These are phyloP conservation scores for Cutaneotrichosporon curvatum DNA, from an alignment of 1,284 basidiomycete genomes.

Conservation along the genomic window DNA sequence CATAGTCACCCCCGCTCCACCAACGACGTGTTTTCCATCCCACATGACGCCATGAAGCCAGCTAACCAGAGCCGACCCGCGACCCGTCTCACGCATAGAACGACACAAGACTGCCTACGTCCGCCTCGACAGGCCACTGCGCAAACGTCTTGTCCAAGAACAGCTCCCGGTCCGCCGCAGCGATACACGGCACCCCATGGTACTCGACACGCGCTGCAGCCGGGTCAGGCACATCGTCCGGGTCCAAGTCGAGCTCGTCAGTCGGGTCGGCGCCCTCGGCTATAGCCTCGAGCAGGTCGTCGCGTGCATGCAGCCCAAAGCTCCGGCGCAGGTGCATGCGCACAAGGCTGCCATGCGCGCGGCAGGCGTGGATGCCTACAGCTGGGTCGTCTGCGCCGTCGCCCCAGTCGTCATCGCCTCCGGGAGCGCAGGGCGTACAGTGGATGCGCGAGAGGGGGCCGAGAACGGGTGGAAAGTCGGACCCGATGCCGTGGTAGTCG, in stretches of 20 bases:
- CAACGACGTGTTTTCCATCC: too few relatives aligned
- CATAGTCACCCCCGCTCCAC: too few relatives aligned
- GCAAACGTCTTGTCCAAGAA: conserved; percentile 12
- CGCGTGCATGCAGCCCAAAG: conserved; percentile 5
- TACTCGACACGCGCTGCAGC: conserved; percentile 7
- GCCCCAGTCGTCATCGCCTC: not conserved
- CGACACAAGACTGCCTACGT: conserved; percentile 5
- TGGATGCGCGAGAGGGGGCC: conserved; percentile 7
- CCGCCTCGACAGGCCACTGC: conserved; percentile 9
- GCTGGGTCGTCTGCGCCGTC: not conserved
- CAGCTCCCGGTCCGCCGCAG: conserved; percentile 3
- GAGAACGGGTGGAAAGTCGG: conserved; percentile 12
- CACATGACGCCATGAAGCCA: too few relatives aligned
- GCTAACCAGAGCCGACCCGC: too few relatives aligned
- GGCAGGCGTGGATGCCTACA: conserved; percentile 1
- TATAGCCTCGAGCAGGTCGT: conserved; percentile 14
- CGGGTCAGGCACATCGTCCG: conserved; percentile 10
- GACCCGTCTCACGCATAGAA: conserved; percentile 9
- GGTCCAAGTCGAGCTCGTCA: conserved; percentile 15
- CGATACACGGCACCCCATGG: conserved; percentile 13
- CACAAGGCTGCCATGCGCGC: conserved; percentile 8
- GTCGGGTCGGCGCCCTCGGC: conserved; percentile 17
- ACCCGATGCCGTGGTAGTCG: conserved; percentile 9
- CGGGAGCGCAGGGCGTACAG: conserved; percentile 5
- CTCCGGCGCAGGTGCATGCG: conserved; percentile 13